Percentiles rank a stretch among this genome's conserved stretches.
phyloP scores from a whole-genome alignment of 306 rosid species.

The Chamaecrista fasciculata region DNA sequence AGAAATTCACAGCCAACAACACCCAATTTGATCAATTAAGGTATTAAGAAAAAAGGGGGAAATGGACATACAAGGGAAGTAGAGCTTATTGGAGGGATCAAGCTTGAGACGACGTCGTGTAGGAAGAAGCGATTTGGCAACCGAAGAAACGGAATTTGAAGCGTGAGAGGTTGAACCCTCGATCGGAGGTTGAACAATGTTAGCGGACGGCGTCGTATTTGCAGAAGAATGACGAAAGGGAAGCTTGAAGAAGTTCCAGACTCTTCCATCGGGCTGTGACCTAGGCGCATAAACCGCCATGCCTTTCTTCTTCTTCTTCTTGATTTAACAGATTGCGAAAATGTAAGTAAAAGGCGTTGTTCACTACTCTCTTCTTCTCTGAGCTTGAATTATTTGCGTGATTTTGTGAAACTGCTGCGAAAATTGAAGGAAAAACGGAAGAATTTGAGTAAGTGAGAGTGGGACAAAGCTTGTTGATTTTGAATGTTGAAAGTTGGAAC shows the following conservation, averaged over 20 bases:
- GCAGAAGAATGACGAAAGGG: conserved; percentile 67
- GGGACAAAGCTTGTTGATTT: no score
- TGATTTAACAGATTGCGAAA: no score
- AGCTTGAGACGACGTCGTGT: conserved; percentile 95
- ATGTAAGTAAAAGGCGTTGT: no score
- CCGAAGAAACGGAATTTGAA: conserved; percentile 75
- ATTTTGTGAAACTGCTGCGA: no score
- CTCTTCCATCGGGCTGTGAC: conserved; percentile 72
- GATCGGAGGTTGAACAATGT: conserved; percentile 25
- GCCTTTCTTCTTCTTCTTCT: not conserved
- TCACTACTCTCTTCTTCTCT: no score
- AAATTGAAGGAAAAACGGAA: no score
- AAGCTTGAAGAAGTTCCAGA: conserved; percentile 81
- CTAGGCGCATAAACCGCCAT: conserved; percentile 74
- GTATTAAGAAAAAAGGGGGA: not conserved
- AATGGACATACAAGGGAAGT: conserved; percentile 75
- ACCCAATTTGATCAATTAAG: not conserved
- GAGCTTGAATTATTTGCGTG: no score
- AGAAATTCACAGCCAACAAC: not conserved
- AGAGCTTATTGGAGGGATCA: conserved; percentile 85
- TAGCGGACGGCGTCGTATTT: conserved; percentile 42
- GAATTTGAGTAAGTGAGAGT: no score
- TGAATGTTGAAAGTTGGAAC: no score
- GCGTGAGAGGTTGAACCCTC: conserved; percentile 50
- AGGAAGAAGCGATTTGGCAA: conserved; percentile 83